Base-by-base conservation (phyloP, 2,329 filamentous ascomycete genomes). In the Paramyrothecium roridum region DNA sequence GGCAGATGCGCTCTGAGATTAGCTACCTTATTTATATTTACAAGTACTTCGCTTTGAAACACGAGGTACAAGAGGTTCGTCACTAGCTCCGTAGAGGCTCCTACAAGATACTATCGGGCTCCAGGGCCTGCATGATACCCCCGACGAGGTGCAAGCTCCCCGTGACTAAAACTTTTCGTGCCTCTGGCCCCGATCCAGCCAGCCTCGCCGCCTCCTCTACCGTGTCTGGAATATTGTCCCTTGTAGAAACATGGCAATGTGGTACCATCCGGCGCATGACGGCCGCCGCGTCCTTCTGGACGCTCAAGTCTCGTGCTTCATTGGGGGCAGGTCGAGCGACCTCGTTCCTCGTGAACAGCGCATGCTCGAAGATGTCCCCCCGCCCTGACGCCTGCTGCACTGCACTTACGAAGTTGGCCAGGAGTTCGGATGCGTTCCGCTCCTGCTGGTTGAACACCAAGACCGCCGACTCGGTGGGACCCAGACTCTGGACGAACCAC, bases 391-490 rank as follows among this genome's bases (percentile, higher is more conserved):
- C 73, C 58, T 48, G 70, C 65, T 52, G 51, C 12, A 90, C 74
- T 2, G 83, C 84, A 11, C 76, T 68, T 54, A 91, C 78, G 2
- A 96, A 76, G 0, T 80, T 80, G 33, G 73, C 74, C 2, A 93
- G 81, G 1, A 96, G 79, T 17, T 81, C 76, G 3, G 77, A 74
- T 6, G 90, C 89, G 65, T 96, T 87, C 33, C 92, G 84, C 11
- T 91, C 91, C 67, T 96, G 91, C 71, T 97, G 93, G 71, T 97
- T 97, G 79, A 98, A 98, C 50, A 98, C 81, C 48, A 98, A 75
- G 0, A 90, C 76, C 48, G 76, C 72, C 23, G 60, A 52, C 8
- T 68, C 67, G 0, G 58, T 56, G 1, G 59, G 45, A 8, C 55
- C 66, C n/a, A 80, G 65, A 50, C 79, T 74, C 8, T 73, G 73